phyloP scores from a whole-genome alignment of 2,329 filamentous ascomycete genomes.

The Chaetothyriales sp. region DNA sequence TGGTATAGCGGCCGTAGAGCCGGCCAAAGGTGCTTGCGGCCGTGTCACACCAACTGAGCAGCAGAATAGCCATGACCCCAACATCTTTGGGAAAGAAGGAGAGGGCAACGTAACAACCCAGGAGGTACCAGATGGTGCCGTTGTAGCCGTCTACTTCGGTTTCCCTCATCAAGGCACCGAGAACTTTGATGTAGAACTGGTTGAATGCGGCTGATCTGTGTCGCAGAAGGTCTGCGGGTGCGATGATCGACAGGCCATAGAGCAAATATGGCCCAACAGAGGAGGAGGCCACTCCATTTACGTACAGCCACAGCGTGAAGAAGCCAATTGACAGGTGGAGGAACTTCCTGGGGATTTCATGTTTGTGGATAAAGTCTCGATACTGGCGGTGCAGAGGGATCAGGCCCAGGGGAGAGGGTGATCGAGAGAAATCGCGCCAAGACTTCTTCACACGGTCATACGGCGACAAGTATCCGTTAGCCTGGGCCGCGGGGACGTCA shows the following conservation, averaged over 20 bases:
- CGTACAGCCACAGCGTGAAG: conserved; percentile 75
- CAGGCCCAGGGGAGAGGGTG: conserved; percentile 79
- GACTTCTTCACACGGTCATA: conserved; percentile 46
- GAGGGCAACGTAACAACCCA: conserved; percentile 77
- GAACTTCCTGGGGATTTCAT: conserved; percentile 88
- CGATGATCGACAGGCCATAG: conserved; percentile 67
- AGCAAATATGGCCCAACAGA: conserved; percentile 77
- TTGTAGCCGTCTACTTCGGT: conserved; percentile 91
- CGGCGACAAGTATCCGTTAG: conserved; percentile 60
- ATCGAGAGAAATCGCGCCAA: conserved; percentile 80
- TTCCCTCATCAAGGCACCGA: conserved; percentile 93
- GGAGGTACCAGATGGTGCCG: conserved; percentile 90
- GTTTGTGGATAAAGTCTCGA: conserved; percentile 82
- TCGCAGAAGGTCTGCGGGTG: conserved; percentile 65
- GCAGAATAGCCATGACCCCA: conserved; percentile 71
- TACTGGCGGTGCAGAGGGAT: conserved; percentile 93
- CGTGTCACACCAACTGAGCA: conserved; percentile 96
- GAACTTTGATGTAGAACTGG: conserved; percentile 64
- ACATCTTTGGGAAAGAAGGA: conserved; percentile 87
- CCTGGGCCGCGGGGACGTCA: conserved; percentile 21
- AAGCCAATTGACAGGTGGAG: conserved; percentile 96
- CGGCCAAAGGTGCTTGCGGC: conserved; percentile 90
- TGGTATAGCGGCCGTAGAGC: conserved; percentile 78
- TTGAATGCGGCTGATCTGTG: conserved; percentile 75
- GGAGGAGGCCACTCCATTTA: conserved; percentile 59